Base-by-base conservation (phyloP, 2,329 filamentous ascomycete species). In the Dothideomycetes sp. region DNA sequence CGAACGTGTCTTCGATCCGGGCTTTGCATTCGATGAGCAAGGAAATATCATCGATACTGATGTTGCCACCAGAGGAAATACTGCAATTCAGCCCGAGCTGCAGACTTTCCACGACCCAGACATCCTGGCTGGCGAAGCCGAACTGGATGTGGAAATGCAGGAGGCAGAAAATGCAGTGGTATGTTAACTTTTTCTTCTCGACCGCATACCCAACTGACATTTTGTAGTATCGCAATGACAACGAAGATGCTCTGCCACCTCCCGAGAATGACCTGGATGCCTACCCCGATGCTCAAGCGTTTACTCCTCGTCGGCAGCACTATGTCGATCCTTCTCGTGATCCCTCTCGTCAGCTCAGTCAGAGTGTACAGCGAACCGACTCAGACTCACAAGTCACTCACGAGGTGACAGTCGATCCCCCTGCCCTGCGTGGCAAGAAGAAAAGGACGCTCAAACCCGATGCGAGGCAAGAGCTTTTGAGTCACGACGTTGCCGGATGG, bases 21-120 rank as follows among this genome's bases (percentile, higher is more conserved):
- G 49, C 38, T 77, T 82, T 48, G 69, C 67, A 29, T 72, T 81
- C 46, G 77, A 79, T 47, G 73, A 68, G 11, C 68, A 81, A 44
- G 77, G 77, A 5, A 72, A 74, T 46, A 58, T 81, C 4, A 53
- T 73, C 19, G 72, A 76, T 37, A 15, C 12, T 17, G 19, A 12
- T 17, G 7, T 7, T 14, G 12, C 10, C 7, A 14, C 14, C 4
- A 30, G 29, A 14, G 30, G 7, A 33, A n/a, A 14, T 7, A n/a
- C 31, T 33, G 14, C 9, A 5, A 33, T 33, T n/a, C 31, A 27
- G 22, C 22, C 22, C 7, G 22, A 27, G 7, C 22, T 27, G 22
- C 22, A 7, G 7, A 27, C 7, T 12, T 12, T 27, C 12, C 7
- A 12, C 7, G 22, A 27, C 12, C 22, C 22, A 7, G 22, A 7